Evolutionary conservation across 345 rosid species (phyloP), one percentile per base, ranked within the genome.

Genomic region (Boechera stricta): DNA sequence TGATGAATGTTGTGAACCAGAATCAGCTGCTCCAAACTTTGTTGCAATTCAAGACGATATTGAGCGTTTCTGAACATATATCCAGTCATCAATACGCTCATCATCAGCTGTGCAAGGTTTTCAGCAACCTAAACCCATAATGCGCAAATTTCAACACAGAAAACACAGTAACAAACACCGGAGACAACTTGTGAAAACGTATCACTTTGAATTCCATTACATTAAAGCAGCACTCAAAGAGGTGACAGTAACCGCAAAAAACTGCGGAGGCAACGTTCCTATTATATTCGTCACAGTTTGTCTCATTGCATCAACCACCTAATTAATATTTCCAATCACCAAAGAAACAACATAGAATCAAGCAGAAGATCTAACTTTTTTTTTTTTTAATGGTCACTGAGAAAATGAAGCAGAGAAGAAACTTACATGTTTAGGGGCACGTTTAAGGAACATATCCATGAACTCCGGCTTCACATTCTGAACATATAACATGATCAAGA

Each of bases 91-190:
- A 95, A 76, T 24, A 95, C 89, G 15, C 98, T 91, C 77, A 90
- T 91, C 99, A 95, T 92, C 38, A 95, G 87, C 85, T 95, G 98
- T 5, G 98, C 97, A 76, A 95, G 98, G 82, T 92, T 92, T 77
- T 92, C 99, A 68, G 98, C 81, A 65, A 95, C 98, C 99, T 91
- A 86, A 79, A 79, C 72, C 69, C 26, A 48, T 0, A 56, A 71
- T 13, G 1, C n/a, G 1, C 58, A 26, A 52, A 60, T 18, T 38
- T 24, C 51, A 71, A 24, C 13, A 71, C 45, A 26, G 2, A 26
- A 72, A 62, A 62, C 10, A 26, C 66, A 45, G 49, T 45, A 45
- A 13, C 3, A 5, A 45, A 45, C 18, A 48, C 21, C 6, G 53
- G 24, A 16, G 24, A 64, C 21, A 18, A 18, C 21, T 48, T 18